Base-by-base conservation (phyloP, 2,329 filamentous ascomycete species). In the Fusarium ambrosium region DNA sequence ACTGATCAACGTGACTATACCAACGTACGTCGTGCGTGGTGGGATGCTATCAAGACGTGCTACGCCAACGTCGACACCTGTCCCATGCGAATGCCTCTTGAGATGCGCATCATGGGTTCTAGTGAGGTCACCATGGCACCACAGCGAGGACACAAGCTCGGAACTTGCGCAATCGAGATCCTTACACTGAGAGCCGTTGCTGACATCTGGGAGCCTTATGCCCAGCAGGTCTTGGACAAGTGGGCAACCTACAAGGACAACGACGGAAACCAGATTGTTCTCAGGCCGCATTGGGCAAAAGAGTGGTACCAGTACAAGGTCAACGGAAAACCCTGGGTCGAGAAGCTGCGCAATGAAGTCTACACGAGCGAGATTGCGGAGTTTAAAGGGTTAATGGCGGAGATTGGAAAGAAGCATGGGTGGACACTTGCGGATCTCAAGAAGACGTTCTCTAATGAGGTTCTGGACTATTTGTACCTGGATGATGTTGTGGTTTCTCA, bases 81-180 rank as follows among this genome's bases (percentile, higher is more conserved):
- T 24, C 69, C 69, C 22, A 71, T 71, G 69, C 66, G 69, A 14
- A 69, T 71, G 69, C 69, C 69, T 16, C 55, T 71, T 1, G 69
- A 71, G 61, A 71, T 71, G 69, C 66, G 69, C 51, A 71, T 71
- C 61, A 71, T 71, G 69, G 66, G 69, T 1, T 51, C 41, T 3
- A 71, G 69, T 4, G 66, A 69, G n/a, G 66, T 69, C 20, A 62
- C 39, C 20, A 56, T 69, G 69, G 69, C 69, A 4, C 69, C 69
- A 4, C 69, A 71, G 39, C 36, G 69, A 20, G 65, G 62, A 1
- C 63, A 71, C 13, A 43, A 22, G 1, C 58, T 71, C 3, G 68
- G 65, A 18, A 68, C 68, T 4, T 70, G 68, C 24, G 43, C 37
- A 3, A 70, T 68, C 3, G 68, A 64, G 36, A 59, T 70, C 10